Conservation (phyloP, 208 protist genomes). For the Wallacemonas sp. region DNA sequence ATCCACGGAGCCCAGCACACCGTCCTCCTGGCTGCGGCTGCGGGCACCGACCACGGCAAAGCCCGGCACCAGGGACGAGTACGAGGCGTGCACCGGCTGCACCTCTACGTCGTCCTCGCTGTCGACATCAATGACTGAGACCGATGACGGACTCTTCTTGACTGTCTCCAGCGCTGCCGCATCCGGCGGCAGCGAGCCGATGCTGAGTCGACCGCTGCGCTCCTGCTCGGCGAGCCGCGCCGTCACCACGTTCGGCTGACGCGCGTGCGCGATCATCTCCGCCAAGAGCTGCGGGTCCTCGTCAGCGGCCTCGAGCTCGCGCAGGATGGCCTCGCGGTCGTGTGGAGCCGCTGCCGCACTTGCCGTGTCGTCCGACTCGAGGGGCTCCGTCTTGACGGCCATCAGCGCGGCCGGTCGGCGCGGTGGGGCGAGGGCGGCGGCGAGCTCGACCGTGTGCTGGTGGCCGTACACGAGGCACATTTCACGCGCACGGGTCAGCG, state of each 20-base stretch:
- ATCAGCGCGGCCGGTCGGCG: conserved; percentile 5
- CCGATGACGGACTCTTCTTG: neutral
- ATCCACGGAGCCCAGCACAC: neutral
- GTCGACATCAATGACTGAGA: neutral
- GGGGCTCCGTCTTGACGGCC: too few relatives aligned
- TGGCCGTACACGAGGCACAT: conserved; percentile 81
- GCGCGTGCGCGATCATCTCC: conserved; percentile 48
- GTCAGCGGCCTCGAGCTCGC: conserved; percentile 33
- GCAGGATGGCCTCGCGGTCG: conserved; percentile 27
- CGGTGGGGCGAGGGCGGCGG: conserved; percentile 14
- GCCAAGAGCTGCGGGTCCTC: conserved; percentile 64
- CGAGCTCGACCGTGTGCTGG: conserved; percentile 37
- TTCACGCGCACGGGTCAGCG: conserved; percentile 90
- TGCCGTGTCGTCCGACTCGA: neutral
- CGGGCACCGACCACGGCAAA: neutral
- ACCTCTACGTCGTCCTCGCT: neutral
- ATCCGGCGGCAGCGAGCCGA: neutral
- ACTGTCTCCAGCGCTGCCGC: neutral
- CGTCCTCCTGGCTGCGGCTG: neutral
- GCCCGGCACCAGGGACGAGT: conserved; percentile 11
- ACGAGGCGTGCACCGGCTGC: conserved; percentile 1
- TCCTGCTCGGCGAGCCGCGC: conserved; percentile 11
- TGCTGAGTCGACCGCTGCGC: conserved; percentile 3
- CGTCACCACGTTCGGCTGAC: conserved; percentile 13
- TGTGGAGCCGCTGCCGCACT: conserved; percentile 7